phyloP scores from a whole-genome alignment of 2,329 filamentous ascomycete genomes.

The Ophiosphaerella herpotricha region DNA sequence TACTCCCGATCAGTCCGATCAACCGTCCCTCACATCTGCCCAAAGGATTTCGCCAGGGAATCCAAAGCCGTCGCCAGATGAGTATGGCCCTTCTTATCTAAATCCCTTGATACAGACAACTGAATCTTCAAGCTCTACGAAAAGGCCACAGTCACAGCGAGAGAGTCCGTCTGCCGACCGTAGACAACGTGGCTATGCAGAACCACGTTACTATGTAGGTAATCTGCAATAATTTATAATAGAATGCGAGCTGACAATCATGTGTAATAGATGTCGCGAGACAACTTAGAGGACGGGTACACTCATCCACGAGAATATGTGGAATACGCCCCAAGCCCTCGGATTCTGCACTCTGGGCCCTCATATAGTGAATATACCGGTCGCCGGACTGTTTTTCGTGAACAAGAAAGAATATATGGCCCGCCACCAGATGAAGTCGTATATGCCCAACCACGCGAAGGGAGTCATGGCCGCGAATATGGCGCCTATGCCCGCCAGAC shows the following conservation, averaged over 20 bases:
- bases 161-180: constrained; percentile 34
- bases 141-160: constrained; percentile 28
- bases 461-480: constrained; percentile 32
- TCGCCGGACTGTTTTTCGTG: constrained; percentile 38
- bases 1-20: constrained; percentile 24
- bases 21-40: constrained; percentile 22
- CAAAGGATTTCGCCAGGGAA: constrained; percentile 42
- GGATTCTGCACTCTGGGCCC: constrained; percentile 31
- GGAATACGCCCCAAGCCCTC: constrained; percentile 35
- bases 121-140: constrained; percentile 16
- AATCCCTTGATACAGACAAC: constrained; percentile 25
- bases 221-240: neutral
- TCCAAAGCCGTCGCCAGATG: constrained; percentile 48
- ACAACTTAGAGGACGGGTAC: constrained; percentile 36
- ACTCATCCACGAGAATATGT: constrained; percentile 32
- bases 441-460: constrained; percentile 37
- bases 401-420: constrained; percentile 36
- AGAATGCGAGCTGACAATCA: constrained; percentile 19
- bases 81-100: constrained; percentile 55
- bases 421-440: constrained; percentile 29
- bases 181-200: constrained; percentile 34
- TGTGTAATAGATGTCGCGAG: constrained; percentile 29
- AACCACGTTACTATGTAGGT: constrained; percentile 45
- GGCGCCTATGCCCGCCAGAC: constrained; percentile 31
- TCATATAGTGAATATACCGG: constrained; percentile 38